Conservation (phyloP, 257 asterid genomes). For the Solanum clarkiae region DNA sequence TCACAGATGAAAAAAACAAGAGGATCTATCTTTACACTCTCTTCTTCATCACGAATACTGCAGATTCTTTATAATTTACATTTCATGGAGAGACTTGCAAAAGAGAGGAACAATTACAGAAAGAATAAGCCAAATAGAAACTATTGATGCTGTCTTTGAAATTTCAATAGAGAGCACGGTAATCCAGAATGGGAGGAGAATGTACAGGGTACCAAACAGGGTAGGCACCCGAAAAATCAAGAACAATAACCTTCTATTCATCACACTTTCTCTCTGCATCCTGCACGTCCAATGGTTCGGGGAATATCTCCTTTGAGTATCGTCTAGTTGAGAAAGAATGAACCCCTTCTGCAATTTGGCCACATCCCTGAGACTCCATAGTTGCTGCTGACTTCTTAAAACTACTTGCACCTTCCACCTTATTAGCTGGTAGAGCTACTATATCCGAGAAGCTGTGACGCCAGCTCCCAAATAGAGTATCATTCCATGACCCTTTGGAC, state of each 20-base stretch:
- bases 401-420: conserved; percentile 41
- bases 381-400: conserved; percentile 42
- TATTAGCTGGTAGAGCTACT: conserved; percentile 20
- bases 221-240: conserved; percentile 27
- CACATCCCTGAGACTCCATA: conserved; percentile 55
- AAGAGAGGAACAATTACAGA: conserved; percentile 13
- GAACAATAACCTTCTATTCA: conserved; percentile 17
- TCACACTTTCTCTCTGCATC: conserved; percentile 25
- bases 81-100: conserved; percentile 17
- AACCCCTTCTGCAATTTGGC: conserved; percentile 30
- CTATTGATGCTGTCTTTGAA: not conserved
- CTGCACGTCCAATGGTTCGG: conserved; percentile 41
- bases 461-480: conserved; percentile 77
- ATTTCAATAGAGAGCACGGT: conserved; percentile 1
- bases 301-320: conserved; percentile 63
- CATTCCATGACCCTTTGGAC: conserved; percentile 83
- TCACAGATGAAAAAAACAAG: not conserved
- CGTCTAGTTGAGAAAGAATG: conserved; percentile 35
- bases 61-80: conserved; percentile 29
- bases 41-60: conserved; percentile 10
- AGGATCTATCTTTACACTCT: not conserved
- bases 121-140: conserved; percentile 2
- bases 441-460: conserved; percentile 62
- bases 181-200: not conserved
- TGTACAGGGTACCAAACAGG: conserved; percentile 9